Conservation (phyloP, 2,329 filamentous ascomycete genomes). For the Penicillium paneum region DNA sequence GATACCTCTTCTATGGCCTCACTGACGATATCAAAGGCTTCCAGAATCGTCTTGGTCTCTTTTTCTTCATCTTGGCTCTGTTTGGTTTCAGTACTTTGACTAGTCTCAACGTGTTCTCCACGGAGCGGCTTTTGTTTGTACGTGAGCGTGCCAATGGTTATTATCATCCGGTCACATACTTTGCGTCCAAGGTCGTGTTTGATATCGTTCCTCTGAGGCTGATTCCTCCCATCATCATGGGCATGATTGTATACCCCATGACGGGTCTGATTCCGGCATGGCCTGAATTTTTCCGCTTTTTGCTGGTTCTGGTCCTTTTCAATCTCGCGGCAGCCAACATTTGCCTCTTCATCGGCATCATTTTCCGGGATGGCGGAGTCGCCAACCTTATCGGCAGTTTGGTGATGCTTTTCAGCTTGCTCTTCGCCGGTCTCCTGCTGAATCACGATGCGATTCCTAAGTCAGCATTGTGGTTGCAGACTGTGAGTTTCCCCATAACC, state of each 20-base stretch:
- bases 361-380: constrained; percentile 86
- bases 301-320: constrained; percentile 89
- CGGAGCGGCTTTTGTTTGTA: constrained; percentile 85
- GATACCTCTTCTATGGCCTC: constrained; percentile 92
- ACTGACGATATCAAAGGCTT: constrained; percentile 96
- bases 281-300: constrained; percentile 83
- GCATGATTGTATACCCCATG: constrained; percentile 96
- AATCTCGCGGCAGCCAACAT: constrained; percentile 92
- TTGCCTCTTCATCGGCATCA: constrained; percentile 92
- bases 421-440: constrained; percentile 89
- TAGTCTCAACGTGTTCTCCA: constrained; percentile 86
- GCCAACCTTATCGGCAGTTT: constrained; percentile 91
- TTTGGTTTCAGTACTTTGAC: constrained; percentile 97
- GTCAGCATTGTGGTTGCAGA: constrained; percentile 84
- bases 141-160: constrained; percentile 95
- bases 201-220: constrained; percentile 93
- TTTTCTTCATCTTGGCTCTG: constrained; percentile 93
- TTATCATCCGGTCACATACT: constrained; percentile 91
- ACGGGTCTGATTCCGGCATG: constrained; percentile 82
- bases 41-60: constrained; percentile 93
- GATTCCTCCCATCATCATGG: constrained; percentile 91
- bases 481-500: constrained; percentile 48
- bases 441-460: constrained; percentile 91
- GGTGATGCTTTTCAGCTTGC: constrained; percentile 93
- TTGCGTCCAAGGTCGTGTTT: constrained; percentile 94